Evolutionary conservation across 1,284 basidiomycete species (phyloP), one percentile per base, ranked within the genome.

Genomic region (Coniferiporia weirii): DNA sequence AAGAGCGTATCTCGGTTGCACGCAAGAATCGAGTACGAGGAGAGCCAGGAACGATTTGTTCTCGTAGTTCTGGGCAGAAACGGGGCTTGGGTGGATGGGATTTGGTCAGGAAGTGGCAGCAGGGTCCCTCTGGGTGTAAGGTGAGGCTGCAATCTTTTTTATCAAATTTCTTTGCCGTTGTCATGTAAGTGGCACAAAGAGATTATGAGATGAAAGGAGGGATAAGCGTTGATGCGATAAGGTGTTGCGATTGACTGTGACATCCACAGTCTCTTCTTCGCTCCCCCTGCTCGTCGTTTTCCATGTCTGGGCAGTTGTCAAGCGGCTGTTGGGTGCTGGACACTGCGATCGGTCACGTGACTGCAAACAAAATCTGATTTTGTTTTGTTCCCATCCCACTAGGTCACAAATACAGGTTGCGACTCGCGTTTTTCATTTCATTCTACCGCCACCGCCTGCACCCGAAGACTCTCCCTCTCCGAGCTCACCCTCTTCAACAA

Each of bases 391-490:
- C 52, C 27, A 57, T 59, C 60, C 59, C 61, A 48, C 5, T 69
- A 98, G 96, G 69, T 96, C 97, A 57, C 93, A 95, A 74, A 96
- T 99, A 66, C 97, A 98, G 76, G 99, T 99, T 67, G 94, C 96
- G 35, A 96, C 96, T 49, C 89, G 96, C 57, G 95, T 93, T 54
- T 99, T 99, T 75, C 91, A 95, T 70, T 99, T 98, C 72, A 86
- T 97, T 56, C 84, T 98, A 9, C 95, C 94, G 32, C 85, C 85
- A 0, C 84, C 86, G 12, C 80, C 83, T 52, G 78, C 80, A 6
- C 84, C 85, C 52, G 87, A 88, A 68, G 87, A 89, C 69, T 85
- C 86, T 4, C 85, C 86, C 10, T 87, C 87, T 9, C 87, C 87
- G 0, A 89, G 84, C 60, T 88, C 89, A 0, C 78, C 81, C 59